Evolutionary conservation across 2,329 filamentous ascomycete species (phyloP), one percentile per base, ranked within the genome.

Genomic region (Cadophora sp.): DNA sequence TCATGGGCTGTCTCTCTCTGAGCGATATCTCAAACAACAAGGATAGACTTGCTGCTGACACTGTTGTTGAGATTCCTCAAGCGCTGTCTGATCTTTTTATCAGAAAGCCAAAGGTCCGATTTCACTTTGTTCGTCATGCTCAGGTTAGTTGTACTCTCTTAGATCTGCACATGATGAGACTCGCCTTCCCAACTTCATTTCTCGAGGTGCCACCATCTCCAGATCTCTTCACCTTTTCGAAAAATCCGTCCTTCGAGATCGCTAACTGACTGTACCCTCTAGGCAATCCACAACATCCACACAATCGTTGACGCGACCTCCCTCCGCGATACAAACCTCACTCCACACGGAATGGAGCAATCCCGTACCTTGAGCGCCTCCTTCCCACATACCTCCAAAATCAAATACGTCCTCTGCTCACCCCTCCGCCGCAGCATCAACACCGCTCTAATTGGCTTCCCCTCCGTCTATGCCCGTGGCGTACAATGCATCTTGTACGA

Each of bases 341-440:
- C 69, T 7, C 14, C 16, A 1, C 29, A 50, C 11, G 64, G 66
- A 12, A 37, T 16, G 14, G 48, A 51, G 7, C 64, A 67, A 67
- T 48, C 27, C 43, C 46, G n/a, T 6, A 16, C 40, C 3, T 19
- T 63, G 12, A n/a, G 14, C 1, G 6, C 27, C 24, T 37, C 26
- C 14, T 71, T 69, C 37, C 65, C 58, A 5, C 26, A 40, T 29
- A 86, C 83, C 0, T 87, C 90, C 73, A 61, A 61, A 0, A 58
- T 69, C 40, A 65, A 53, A 14, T 48, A 62, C n/a, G 46, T 68
- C 12, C 34, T 69, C 12, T 60, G 26, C 31, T 69, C 67, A 7
- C 68, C 69, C 7, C 50, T 68, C 19, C n/a, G 26, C 4, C 64
- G 69, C 4, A 59, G 43, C 3, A 40, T 66, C 7, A 29, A 69